Conservation (phyloP, 83 land plant genomes). For the Isoetes engelmannii region DNA sequence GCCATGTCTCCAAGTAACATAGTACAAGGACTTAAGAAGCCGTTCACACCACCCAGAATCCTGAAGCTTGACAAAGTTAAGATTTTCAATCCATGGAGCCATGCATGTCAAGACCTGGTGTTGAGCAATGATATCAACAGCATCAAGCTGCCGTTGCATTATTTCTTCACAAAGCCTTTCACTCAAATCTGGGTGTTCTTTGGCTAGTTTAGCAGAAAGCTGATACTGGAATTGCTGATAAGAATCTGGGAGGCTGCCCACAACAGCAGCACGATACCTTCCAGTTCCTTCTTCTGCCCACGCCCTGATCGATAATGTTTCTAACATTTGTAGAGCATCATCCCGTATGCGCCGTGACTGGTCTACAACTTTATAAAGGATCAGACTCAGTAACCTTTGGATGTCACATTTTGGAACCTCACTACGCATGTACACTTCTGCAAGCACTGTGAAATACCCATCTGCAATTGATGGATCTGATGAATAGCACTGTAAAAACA, state of each 20-base stretch:
- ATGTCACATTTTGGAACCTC: constrained; percentile 94
- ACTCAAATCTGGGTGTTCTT: constrained; percentile 96
- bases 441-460: constrained; percentile 98
- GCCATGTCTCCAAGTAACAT: constrained; percentile 97
- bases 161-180: constrained; percentile 95
- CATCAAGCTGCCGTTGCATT: constrained; percentile 99
- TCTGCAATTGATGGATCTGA: constrained; percentile 88
- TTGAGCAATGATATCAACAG: constrained; percentile 98
- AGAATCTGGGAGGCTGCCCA: constrained; percentile 95
- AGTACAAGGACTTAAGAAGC: constrained; percentile 81
- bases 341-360: constrained; percentile 88
- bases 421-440: constrained; percentile 98
- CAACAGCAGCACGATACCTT: constrained; percentile 91
- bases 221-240: constrained; percentile 99
- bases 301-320: constrained; percentile 86
- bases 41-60: constrained; percentile 97
- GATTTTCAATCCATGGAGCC: constrained; percentile 99
- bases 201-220: constrained; percentile 88
- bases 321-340: constrained; percentile 99
- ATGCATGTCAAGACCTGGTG: constrained; percentile 98
- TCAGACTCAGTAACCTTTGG: constrained; percentile 86
- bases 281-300: constrained; percentile 98
- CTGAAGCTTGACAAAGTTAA: constrained; percentile 64
- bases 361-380: constrained; percentile 97
- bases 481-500: constrained; percentile 70